Evolutionary conservation across 352 stramenopile genomes (phyloP).

Genomic region (Pythium brassicae): DNA sequence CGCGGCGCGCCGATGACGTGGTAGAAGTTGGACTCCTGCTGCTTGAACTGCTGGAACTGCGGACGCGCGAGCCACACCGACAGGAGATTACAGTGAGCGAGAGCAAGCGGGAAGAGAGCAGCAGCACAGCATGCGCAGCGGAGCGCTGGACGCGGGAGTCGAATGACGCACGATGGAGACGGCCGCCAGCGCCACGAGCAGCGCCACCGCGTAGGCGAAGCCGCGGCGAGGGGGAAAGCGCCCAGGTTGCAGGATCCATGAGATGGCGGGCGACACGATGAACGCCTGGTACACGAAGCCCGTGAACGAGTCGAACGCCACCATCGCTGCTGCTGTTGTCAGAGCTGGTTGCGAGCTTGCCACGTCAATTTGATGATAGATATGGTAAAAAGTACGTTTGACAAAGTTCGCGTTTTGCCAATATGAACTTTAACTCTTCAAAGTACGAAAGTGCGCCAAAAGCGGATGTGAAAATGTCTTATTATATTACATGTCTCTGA

Average conservation of each 20-base stretch:
- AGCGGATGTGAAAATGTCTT: too few relatives aligned
- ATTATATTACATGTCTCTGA: too few relatives aligned
- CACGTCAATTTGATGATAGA: too few relatives aligned
- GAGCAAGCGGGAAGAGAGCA: neutral
- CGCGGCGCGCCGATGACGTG: conserved; percentile 86
- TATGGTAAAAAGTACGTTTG: too few relatives aligned
- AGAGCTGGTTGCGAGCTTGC: too few relatives aligned
- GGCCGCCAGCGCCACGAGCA: conserved; percentile 88
- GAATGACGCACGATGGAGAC: conserved; percentile 82
- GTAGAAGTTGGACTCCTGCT: conserved; percentile 94
- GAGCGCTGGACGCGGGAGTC: too few relatives aligned
- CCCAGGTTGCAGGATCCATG: conserved; percentile 94
- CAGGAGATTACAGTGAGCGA: neutral
- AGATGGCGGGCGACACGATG: conserved; percentile 85
- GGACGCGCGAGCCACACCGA: too few relatives aligned
- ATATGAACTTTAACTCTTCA: too few relatives aligned
- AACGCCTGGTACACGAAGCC: conserved; percentile 70
- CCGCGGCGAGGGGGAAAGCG: conserved; percentile 90
- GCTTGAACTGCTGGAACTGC: conserved; percentile 81
- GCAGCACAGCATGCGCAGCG: too few relatives aligned
- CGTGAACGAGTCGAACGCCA: conserved; percentile 55
- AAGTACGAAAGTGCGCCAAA: too few relatives aligned
- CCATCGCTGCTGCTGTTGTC: conserved; percentile 34
- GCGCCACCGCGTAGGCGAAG: conserved; percentile 93
- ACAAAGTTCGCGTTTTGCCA: too few relatives aligned